phyloP scores from a whole-genome alignment of 208 protist genomes.

The Trypanosoma cruzi region DNA sequence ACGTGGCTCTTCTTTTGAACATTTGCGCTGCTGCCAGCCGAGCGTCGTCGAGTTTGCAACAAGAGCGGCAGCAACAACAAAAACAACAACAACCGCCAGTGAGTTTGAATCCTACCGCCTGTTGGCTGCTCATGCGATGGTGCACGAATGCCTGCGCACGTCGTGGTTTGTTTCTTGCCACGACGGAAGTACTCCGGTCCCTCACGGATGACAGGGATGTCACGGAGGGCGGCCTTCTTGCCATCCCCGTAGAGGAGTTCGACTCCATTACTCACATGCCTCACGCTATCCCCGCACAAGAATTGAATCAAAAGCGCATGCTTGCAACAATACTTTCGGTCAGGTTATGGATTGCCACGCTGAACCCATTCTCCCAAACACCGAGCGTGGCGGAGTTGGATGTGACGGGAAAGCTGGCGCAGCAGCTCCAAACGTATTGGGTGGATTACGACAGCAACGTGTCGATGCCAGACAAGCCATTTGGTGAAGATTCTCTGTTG shows the following conservation, averaged over 20 bases:
- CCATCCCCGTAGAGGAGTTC: conserved; percentile 34
- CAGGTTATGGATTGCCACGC: conserved; percentile 24
- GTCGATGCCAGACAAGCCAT: conserved; percentile 7
- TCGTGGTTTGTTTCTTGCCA: conserved; percentile 34
- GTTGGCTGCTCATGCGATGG: conserved; percentile 52
- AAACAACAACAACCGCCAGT: background rate
- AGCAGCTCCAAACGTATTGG: conserved; percentile 19
- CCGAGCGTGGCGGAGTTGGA: background rate
- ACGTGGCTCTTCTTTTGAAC: conserved; percentile 6
- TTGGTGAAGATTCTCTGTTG: conserved; percentile 61
- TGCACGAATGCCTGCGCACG: conserved; percentile 33
- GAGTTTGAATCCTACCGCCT: background rate
- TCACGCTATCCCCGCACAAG: conserved; percentile 1
- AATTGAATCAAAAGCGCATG: conserved; percentile 3
- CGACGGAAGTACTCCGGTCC: conserved; percentile 25
- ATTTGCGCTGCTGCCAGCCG: conserved; percentile 11
- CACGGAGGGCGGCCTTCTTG: conserved; percentile 6
- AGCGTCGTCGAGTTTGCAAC: background rate
- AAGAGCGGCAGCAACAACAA: background rate
- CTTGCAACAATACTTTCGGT: conserved; percentile 23
- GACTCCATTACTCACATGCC: conserved; percentile 1
- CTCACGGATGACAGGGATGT: conserved; percentile 7
- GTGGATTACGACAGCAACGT: conserved; percentile 1
- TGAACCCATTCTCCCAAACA: background rate
- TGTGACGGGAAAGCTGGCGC: conserved; percentile 8